phyloP scores from a whole-genome alignment of 208 protist species.

The Leishmania mexicana region DNA sequence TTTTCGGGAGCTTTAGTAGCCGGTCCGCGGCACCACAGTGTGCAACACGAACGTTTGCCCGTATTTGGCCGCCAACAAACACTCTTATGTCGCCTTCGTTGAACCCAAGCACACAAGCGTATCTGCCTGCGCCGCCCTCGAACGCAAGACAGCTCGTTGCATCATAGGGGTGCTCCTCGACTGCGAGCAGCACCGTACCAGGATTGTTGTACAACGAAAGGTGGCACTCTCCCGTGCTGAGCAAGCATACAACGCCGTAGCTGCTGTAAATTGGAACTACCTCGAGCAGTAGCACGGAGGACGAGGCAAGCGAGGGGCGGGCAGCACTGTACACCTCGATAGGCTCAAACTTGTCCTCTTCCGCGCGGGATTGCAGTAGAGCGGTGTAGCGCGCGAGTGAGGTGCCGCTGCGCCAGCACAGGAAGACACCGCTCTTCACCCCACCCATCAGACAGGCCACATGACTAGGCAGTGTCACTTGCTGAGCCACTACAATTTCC shows the following conservation, averaged over 20 bases:
- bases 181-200: constrained; percentile 27
- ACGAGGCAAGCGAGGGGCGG: neutral
- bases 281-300: constrained; percentile 30
- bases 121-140: constrained; percentile 8
- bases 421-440: constrained; percentile 9
- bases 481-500: constrained; percentile 19
- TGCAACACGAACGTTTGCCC: constrained; percentile 28
- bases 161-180: constrained; percentile 37
- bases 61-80: constrained; percentile 31
- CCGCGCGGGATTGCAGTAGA: constrained; percentile 14
- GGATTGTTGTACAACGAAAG: constrained; percentile 22
- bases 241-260: constrained; percentile 35
- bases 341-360: constrained; percentile 11
- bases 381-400: constrained; percentile 13
- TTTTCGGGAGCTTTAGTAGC: constrained; percentile 28
- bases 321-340: constrained; percentile 4
- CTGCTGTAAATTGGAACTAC: constrained; percentile 23
- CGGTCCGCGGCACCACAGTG: constrained; percentile 50
- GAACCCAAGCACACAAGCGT: constrained; percentile 43
- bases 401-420: constrained; percentile 22
- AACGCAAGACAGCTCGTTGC: constrained; percentile 46
- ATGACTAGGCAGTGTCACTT: constrained; percentile 20
- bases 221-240: constrained; percentile 40
- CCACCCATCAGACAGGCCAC: constrained; percentile 21
- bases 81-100: constrained; percentile 46